Percentiles rank a stretch among this genome's conserved stretches.
Conservation (phyloP, 371 early-diverging fungal species). For the Apophysomyces elegans region DNA sequence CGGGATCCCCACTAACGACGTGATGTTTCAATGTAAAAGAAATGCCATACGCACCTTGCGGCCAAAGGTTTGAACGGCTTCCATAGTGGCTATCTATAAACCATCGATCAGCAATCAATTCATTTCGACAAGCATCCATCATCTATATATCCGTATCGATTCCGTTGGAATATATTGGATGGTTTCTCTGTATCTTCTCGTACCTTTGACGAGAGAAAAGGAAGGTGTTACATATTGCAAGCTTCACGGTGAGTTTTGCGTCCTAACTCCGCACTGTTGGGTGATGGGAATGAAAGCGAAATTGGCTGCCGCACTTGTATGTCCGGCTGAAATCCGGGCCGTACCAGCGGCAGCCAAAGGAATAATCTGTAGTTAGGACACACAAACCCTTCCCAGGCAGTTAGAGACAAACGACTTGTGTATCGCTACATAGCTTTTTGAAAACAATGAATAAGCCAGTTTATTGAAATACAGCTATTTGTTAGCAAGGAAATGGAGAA, state of each 20-base stretch:
- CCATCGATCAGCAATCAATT: neutral
- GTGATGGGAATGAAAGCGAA: neutral
- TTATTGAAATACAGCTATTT: too few species aligned
- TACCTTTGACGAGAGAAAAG: slow-evolving; percentile 11
- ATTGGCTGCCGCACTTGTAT: neutral
- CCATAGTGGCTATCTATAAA: slow-evolving; percentile 26
- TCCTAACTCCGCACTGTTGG: neutral
- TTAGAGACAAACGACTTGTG: neutral
- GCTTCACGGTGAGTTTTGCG: slow-evolving; percentile 10
- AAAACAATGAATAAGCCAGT: neutral
- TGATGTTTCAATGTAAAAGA: neutral
- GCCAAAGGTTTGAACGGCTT: slow-evolving; percentile 43
- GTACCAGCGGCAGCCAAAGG: neutral
- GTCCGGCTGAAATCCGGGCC: neutral
- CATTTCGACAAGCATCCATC: neutral
- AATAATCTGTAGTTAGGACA: neutral
- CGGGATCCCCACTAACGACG: too few species aligned
- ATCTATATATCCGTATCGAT: neutral
- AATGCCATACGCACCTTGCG: slow-evolving; percentile 37
- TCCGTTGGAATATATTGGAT: neutral
- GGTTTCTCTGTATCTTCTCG: neutral
- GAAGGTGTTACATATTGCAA: slow-evolving; percentile 9
- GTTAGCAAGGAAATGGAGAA: too few species aligned
- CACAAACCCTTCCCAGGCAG: neutral
- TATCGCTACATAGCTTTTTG: too few species aligned